phyloP scores from a whole-genome alignment of 768 basidiomycete species.

The Russula olivacea region DNA sequence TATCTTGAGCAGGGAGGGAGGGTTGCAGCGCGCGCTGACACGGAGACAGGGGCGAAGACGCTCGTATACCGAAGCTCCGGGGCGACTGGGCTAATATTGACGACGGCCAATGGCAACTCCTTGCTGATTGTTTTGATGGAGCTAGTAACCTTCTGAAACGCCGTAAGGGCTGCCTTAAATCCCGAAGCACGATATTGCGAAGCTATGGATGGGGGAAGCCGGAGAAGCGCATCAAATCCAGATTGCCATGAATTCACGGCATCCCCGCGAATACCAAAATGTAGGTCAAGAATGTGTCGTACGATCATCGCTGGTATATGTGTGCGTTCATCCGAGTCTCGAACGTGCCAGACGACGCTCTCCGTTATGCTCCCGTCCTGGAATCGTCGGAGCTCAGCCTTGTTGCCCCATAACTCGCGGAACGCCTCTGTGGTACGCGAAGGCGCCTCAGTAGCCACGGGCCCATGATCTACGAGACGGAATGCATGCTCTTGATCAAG shows the following conservation, averaged over 20 bases:
- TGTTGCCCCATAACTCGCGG: slow-evolving; percentile 83
- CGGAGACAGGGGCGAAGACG: slow-evolving; percentile 72
- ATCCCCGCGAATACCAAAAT: slow-evolving; percentile 60
- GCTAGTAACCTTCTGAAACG: slow-evolving; percentile 76
- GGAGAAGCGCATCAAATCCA: slow-evolving; percentile 51
- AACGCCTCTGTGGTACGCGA: slow-evolving; percentile 51
- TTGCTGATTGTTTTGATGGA: slow-evolving; percentile 67
- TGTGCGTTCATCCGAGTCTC: slow-evolving; percentile 70
- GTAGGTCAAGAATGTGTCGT: slow-evolving; percentile 62
- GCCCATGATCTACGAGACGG: slow-evolving; percentile 90
- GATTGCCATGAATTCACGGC: slow-evolving; percentile 54
- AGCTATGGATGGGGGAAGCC: slow-evolving; percentile 52
- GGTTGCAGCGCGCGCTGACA: slow-evolving; percentile 47
- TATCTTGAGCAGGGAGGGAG: slow-evolving; percentile 60
- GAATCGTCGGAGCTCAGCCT: slow-evolving; percentile 89
- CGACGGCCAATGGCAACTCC: slow-evolving; percentile 68
- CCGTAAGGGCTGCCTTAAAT: slow-evolving; percentile 66
- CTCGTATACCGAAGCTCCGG: slow-evolving; percentile 77
- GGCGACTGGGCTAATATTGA: slow-evolving; percentile 69
- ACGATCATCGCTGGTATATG: slow-evolving; percentile 74
- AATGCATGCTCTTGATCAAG: slow-evolving; percentile 68
- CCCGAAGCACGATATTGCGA: slow-evolving; percentile 41
- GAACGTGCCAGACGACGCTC: slow-evolving; percentile 95
- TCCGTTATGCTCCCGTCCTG: slow-evolving; percentile 91
- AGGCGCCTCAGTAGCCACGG: slow-evolving; percentile 60